phyloP scores from a whole-genome alignment of 768 basidiomycete genomes.

The Boletus sensibilis region DNA sequence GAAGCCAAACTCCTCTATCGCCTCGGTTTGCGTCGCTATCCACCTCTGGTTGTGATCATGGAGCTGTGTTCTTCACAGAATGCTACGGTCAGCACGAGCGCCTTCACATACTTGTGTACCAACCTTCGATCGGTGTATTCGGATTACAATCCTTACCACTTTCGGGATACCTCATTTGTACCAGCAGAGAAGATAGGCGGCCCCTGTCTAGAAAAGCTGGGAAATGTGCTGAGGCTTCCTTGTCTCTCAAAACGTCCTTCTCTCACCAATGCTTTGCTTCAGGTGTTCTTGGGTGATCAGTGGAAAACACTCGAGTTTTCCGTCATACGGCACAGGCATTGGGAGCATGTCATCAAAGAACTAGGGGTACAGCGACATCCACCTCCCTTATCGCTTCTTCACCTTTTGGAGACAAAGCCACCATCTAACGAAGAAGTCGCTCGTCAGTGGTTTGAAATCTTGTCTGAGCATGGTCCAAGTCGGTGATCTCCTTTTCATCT shows the following conservation, averaged over 20 bases:
- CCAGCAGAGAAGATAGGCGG: neutral
- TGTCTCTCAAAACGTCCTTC: too few species aligned
- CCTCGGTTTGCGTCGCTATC: conserved; percentile 62
- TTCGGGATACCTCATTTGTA: neutral
- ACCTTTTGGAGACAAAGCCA: conserved; percentile 51
- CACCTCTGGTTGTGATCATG: conserved; percentile 62
- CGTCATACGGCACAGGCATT: conserved; percentile 51
- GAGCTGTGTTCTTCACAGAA: conserved; percentile 19
- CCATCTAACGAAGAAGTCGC: conserved; percentile 53
- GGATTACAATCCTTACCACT: conserved; percentile 51
- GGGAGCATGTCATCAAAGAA: conserved; percentile 49
- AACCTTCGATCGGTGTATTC: neutral
- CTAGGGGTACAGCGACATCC: conserved; percentile 70
- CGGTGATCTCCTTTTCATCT: too few species aligned
- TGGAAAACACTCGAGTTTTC: conserved; percentile 68
- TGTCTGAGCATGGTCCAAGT: too few species aligned
- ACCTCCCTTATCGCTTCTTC: conserved; percentile 52
- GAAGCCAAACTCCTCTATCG: conserved; percentile 54
- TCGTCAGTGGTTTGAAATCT: conserved; percentile 53
- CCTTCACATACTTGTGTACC: conserved; percentile 76
- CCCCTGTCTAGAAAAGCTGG: neutral
- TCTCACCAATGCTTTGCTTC: neutral
- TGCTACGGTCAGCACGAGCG: conserved; percentile 45
- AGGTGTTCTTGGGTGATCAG: conserved; percentile 5
- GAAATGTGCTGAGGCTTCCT: neutral